phyloP scores from a whole-genome alignment of 345 rosid genomes.

The Erucastrum elatum region DNA sequence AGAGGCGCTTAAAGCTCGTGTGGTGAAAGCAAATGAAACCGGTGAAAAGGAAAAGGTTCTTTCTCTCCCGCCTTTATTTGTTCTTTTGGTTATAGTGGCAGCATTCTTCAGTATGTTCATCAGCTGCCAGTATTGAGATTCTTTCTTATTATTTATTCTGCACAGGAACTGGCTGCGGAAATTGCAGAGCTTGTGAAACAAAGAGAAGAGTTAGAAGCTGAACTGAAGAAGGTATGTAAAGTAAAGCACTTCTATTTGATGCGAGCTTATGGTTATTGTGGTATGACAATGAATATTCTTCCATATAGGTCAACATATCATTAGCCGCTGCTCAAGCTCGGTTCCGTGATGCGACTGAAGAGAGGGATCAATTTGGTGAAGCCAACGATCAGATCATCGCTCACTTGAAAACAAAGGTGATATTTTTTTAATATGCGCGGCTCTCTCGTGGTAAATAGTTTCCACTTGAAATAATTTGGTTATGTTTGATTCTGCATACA shows the following conservation, averaged over 20 bases:
- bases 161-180: conserved; percentile 85
- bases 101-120: conserved; percentile 3
- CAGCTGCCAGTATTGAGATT: conserved; percentile 20
- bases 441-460: conserved; percentile 4
- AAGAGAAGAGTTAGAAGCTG: conserved; percentile 89
- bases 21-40: conserved; percentile 74
- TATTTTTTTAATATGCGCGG: conserved; percentile 1
- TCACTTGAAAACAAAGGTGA: conserved; percentile 83
- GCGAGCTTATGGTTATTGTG: conserved; percentile 1
- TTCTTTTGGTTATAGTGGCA: conserved; percentile 18
- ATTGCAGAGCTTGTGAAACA: conserved; percentile 71
- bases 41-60: conserved; percentile 77
- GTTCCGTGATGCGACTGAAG: conserved; percentile 74
- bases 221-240: conserved; percentile 66
- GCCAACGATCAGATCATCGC: conserved; percentile 84
- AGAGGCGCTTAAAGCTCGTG: conserved; percentile 86
- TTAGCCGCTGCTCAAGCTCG: conserved; percentile 90
- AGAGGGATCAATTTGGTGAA: conserved; percentile 91
- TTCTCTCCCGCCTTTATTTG: background rate
- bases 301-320: conserved; percentile 72
- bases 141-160: conserved; percentile 15
- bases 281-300: conserved; percentile 21
- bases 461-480: conserved; percentile 16
- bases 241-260: background rate
- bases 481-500: conserved; percentile 38